Conservation (phyloP, 805 yeast species). For the Saccharomycopsis capsularis region DNA sequence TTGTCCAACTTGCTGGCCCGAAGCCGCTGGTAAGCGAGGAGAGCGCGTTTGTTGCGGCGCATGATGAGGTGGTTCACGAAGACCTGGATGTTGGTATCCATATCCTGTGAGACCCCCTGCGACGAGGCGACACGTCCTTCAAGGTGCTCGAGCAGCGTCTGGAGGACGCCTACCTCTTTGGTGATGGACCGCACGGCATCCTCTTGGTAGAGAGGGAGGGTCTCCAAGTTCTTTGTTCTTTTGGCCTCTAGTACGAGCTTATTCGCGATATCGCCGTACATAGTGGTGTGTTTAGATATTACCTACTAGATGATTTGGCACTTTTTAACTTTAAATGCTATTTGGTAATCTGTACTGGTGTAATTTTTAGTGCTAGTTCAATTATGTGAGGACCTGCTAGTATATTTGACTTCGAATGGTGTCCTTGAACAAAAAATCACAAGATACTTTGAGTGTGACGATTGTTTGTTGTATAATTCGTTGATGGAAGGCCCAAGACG, state of each 20-base stretch:
- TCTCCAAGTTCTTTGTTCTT: conserved; percentile 58
- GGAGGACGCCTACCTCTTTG: conserved; percentile 62
- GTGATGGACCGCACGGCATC: conserved; percentile 63
- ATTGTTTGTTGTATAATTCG: too few species aligned
- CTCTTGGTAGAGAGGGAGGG: conserved; percentile 62
- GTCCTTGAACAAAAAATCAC: too few species aligned
- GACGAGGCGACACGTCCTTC: conserved; percentile 26
- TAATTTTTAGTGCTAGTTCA: too few species aligned
- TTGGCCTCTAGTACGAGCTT: conserved; percentile 84
- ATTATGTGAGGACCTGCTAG: too few species aligned
- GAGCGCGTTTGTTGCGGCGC: conserved; percentile 84
- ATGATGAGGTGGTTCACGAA: conserved; percentile 69
- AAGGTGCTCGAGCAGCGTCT: conserved; percentile 45
- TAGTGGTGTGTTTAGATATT: conserved; percentile 25
- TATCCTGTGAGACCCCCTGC: conserved; percentile 1
- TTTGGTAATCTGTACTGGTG: too few species aligned
- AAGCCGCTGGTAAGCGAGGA: conserved; percentile 72
- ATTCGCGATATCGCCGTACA: conserved; percentile 87
- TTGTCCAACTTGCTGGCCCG: conserved; percentile 63
- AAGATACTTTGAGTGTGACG: too few species aligned
- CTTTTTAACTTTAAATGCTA: too few species aligned
- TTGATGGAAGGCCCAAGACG: too few species aligned
- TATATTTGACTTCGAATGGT: too few species aligned
- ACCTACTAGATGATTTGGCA: background rate
- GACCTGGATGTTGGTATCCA: conserved; percentile 24